phyloP scores from a whole-genome alignment of 2,329 filamentous ascomycete species.

The Exophiala lecanii-corni region DNA sequence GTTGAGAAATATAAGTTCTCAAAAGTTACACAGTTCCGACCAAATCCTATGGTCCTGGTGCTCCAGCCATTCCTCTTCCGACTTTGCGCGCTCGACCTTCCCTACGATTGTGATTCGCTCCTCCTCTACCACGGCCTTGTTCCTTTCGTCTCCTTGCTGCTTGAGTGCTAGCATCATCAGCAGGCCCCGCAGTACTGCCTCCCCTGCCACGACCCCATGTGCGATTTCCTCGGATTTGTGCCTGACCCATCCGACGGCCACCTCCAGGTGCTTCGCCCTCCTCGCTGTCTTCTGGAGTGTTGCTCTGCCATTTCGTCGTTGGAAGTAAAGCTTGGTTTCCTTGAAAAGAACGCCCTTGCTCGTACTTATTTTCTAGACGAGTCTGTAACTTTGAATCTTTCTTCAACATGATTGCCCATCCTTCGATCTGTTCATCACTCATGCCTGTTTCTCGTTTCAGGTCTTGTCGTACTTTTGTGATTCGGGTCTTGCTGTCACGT shows the following conservation, averaged over 20 bases:
- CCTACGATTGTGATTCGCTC: slow-evolving; percentile 24
- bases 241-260: slow-evolving; percentile 15
- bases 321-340: slow-evolving; percentile 23
- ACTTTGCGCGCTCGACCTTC: slow-evolving; percentile 27
- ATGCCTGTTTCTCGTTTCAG: slow-evolving; percentile 75
- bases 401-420: slow-evolving; percentile 82
- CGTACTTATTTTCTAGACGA: slow-evolving; percentile 64
- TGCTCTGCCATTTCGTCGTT: slow-evolving; percentile 22
- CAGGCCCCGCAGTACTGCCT: slow-evolving; percentile 22
- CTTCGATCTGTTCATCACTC: slow-evolving; percentile 91
- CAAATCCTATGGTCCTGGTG: slow-evolving; percentile 5
- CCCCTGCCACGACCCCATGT: slow-evolving; percentile 15
- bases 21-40: too few species aligned
- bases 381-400: slow-evolving; percentile 66
- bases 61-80: slow-evolving; percentile 25
- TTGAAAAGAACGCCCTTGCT: slow-evolving; percentile 7
- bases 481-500: slow-evolving; percentile 65
- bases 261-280: slow-evolving; percentile 12
- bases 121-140: slow-evolving; percentile 25
- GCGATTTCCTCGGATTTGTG: slow-evolving; percentile 11
- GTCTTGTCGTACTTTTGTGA: slow-evolving; percentile 56
- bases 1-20: too few species aligned
- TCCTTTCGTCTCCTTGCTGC: slow-evolving; percentile 25
- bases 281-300: slow-evolving; percentile 22
- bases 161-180: slow-evolving; percentile 21